Conservation (phyloP, 768 basidiomycete genomes). For the Pholiota conissans region DNA sequence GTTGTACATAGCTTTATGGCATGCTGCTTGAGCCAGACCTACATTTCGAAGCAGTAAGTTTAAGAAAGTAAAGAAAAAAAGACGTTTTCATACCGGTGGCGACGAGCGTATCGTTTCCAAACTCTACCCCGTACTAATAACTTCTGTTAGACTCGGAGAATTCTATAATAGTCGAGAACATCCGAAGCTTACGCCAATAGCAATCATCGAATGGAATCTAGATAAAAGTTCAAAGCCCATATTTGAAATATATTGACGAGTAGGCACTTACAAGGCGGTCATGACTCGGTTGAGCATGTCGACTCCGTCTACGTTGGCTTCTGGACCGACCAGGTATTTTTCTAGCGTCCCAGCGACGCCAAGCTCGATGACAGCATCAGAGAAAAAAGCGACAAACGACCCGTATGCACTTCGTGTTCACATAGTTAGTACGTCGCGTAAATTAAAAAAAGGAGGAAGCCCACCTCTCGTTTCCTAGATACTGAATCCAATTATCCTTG, state of each 20-base stretch:
- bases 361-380: slow-evolving; percentile 33
- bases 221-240: background rate
- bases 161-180: background rate
- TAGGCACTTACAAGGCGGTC: slow-evolving; percentile 23
- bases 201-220: slow-evolving; percentile 53
- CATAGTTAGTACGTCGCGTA: background rate
- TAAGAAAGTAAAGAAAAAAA: background rate
- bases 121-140: slow-evolving; percentile 51
- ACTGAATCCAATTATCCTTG: slow-evolving; percentile 47
- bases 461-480: slow-evolving; percentile 48
- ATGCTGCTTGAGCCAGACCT: slow-evolving; percentile 53
- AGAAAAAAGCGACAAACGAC: slow-evolving; percentile 39
- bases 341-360: slow-evolving; percentile 45
- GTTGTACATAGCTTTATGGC: slow-evolving; percentile 32
- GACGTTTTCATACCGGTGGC: slow-evolving; percentile 40
- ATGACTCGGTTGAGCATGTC: slow-evolving; percentile 38
- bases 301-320: slow-evolving; percentile 31
- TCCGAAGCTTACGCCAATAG: slow-evolving; percentile 43
- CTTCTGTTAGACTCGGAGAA: background rate
- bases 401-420: slow-evolving; percentile 33
- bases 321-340: slow-evolving; percentile 42
- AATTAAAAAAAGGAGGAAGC: slow-evolving; percentile 2
- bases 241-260: background rate
- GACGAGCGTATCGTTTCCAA: slow-evolving; percentile 47
- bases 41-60: background rate